Percentiles rank a stretch among this genome's conserved stretches.
Conservation (phyloP, 1,284 basidiomycete species). For the Cryptococcus hybrid region DNA sequence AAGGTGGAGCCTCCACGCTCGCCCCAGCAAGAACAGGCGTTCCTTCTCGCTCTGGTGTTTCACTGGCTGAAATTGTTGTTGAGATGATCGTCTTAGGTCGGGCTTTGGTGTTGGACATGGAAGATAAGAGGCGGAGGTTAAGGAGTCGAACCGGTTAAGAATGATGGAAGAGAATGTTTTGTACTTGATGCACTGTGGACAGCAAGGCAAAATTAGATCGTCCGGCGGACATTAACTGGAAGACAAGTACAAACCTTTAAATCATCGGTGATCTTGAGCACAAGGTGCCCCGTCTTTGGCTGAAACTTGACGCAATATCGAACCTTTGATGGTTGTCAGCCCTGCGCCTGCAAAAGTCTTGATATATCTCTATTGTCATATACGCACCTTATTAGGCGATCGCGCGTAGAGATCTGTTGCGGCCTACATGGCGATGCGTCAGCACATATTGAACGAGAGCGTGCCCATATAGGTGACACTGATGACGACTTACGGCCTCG, state of each 20-base stretch:
- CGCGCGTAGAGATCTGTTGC: slow-evolving; percentile 75
- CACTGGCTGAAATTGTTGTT: slow-evolving; percentile 1
- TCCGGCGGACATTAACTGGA: background rate
- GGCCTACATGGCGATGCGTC: slow-evolving; percentile 53
- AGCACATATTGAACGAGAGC: slow-evolving; percentile 1
- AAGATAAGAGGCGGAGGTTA: slow-evolving; percentile 59
- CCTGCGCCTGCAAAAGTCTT: background rate
- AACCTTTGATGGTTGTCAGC: slow-evolving; percentile 56
- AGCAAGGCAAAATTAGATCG: background rate
- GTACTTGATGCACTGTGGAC: slow-evolving; percentile 81
- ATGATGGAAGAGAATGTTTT: slow-evolving; percentile 89
- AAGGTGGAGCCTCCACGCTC: background rate
- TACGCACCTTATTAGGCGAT: slow-evolving; percentile 68
- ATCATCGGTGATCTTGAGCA: slow-evolving; percentile 88
- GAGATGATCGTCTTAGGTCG: slow-evolving; percentile 5
- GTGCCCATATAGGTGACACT: no score
- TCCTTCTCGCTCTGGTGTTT: slow-evolving; percentile 14
- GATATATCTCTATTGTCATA: background rate
- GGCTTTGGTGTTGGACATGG: slow-evolving; percentile 33
- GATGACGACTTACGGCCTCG: slow-evolving; percentile 36
- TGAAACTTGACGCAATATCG: slow-evolving; percentile 87
- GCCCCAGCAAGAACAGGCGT: slow-evolving; percentile 7
- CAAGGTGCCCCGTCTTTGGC: slow-evolving; percentile 73
- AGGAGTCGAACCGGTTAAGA: slow-evolving; percentile 92
- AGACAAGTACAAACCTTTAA: slow-evolving; percentile 61